Evolutionary conservation across 2,329 filamentous ascomycete genomes (phyloP), one percentile per base, ranked within the genome.

Genomic region (Sporothrix inflata): DNA sequence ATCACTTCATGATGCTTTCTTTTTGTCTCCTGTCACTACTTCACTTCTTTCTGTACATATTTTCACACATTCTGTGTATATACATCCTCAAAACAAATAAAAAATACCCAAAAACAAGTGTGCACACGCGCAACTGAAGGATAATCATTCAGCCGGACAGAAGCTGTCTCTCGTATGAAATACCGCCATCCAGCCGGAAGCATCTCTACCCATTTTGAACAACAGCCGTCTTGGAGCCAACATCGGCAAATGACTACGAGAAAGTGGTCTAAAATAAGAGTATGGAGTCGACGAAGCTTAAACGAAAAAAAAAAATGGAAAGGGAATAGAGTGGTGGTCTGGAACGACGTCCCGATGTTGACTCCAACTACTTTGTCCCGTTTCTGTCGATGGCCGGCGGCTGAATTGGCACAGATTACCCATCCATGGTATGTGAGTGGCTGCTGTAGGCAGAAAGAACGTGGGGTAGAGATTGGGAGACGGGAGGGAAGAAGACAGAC

Each of bases 391-490:
- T 19, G 60, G 47, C 67, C 38, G 67, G 51, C 67, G 67, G 67
- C 67, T 69, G 67, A 69, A 69, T 69, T 14, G 40, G 9, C 12
- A 21, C 27, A 69, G 34, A 69, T 69, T 69, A 69, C 49, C 49
- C 67, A 60, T 60, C 51, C 67, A 40, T 2, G 3, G 14, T n/a
- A 12, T 14, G 3, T 69, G 51, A 60, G 30, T 60, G 51, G 67
- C 66, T 55, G 19, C 3, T 47, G 5, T 45, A 8, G 5, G 5
- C 14, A 5, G 12, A 47, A 16, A 47, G 19, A 47, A 47, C 42
- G 42, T 47, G 42, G 42, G 42, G 42, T 5, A 47, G 14, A 67
- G 16, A 8, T n/a, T 42, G 3, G 16, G 30, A 24, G 11, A n/a
- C 42, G 55, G 27, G n/a, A 19, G 16, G 30, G 30, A 19, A 38